A percentile compares a stretch with the other conserved stretches of the same genome.
Evolutionary conservation across 805 yeast species (phyloP).

Genomic region (Clavispora vitiphila): DNA sequence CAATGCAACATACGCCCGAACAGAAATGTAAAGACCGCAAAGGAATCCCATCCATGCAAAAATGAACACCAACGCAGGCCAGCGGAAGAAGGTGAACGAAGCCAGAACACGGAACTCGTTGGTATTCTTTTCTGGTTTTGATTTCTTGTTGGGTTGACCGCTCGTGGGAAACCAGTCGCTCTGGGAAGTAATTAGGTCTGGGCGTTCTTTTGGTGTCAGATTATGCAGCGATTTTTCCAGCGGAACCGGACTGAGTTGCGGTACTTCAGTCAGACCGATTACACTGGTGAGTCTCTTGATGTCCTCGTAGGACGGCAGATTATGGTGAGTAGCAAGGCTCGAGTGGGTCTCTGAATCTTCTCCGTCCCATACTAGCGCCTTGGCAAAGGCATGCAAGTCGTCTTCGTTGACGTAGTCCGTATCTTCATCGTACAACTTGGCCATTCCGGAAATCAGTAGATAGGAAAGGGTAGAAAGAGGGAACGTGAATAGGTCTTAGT

Average conservation of each 20-base stretch:
- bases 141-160: slow-evolving; percentile 5
- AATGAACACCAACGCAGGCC: slow-evolving; percentile 57
- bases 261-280: slow-evolving; percentile 2
- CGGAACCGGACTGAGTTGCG: slow-evolving; percentile 4
- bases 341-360: slow-evolving; percentile 13
- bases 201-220: slow-evolving; percentile 4
- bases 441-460: background rate
- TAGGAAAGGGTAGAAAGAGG: background rate
- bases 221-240: background rate
- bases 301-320: slow-evolving; percentile 5
- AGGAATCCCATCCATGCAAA: slow-evolving; percentile 51
- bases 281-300: background rate
- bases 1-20: slow-evolving; percentile 57
- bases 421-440: slow-evolving; percentile 17
- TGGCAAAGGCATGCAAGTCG: slow-evolving; percentile 37
- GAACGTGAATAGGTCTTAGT: too few species aligned
- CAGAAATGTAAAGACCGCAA: slow-evolving; percentile 43
- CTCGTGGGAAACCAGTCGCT: slow-evolving; percentile 27
- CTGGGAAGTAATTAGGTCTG: slow-evolving; percentile 18
- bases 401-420: slow-evolving; percentile 28
- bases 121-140: slow-evolving; percentile 14
- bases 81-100: slow-evolving; percentile 45
- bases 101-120: slow-evolving; percentile 36
- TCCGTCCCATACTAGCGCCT: slow-evolving; percentile 36
- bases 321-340: slow-evolving; percentile 3